Evolutionary conservation across 495 filamentous ascomycete genomes (phyloP), one percentile per base, ranked within the genome.

Genomic region (Letharia lupina): DNA sequence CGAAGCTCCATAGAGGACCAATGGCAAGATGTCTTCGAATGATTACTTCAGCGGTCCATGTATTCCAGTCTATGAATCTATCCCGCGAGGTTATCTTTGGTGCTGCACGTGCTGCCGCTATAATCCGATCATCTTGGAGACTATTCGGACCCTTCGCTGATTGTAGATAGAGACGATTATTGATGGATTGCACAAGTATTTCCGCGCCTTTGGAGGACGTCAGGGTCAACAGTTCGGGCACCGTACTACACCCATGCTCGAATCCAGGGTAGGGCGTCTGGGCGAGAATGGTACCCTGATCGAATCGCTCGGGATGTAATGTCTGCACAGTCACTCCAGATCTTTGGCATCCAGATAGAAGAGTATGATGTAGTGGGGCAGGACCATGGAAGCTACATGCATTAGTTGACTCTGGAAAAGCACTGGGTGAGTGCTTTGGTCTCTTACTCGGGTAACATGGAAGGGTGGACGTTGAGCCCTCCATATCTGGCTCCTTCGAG

Each of bases 381-480:
- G 84, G 76, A 11, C 84, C 92, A 28, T 87, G 85, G 63, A 95
- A 84, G 69, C 88, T 91, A 37, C 9, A 57, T 10, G 67, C 8
- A 65, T 69, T 15, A 66, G 58, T 35, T 10, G 20, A 52, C 9
- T 23, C 0, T 28, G 12, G 28, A 18, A 2, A n/a, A 47, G 52
- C 9, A 20, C 40, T 57, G 4, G 31, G 48, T n/a, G 11, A 50
- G 64, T 23, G 10, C 33, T 23, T 39, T 23, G 50, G 28, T 40
- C 11, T 63, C 82, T 59, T 81, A 90, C 87, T 93, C 86, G 11
- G 94, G 94, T 16, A 98, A 84, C 10, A 96, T 73, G n/a, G 93
- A 97, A 2, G 94, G 94, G 73, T 98, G 94, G 6, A 98, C 82
- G 76, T 98, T 98, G 33, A 98, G 75, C 0, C 94, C 94, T 66